Evolutionary conservation across 2,329 filamentous ascomycete genomes (phyloP), one percentile per base, ranked within the genome.

Genomic region (Xylariaceae sp.): DNA sequence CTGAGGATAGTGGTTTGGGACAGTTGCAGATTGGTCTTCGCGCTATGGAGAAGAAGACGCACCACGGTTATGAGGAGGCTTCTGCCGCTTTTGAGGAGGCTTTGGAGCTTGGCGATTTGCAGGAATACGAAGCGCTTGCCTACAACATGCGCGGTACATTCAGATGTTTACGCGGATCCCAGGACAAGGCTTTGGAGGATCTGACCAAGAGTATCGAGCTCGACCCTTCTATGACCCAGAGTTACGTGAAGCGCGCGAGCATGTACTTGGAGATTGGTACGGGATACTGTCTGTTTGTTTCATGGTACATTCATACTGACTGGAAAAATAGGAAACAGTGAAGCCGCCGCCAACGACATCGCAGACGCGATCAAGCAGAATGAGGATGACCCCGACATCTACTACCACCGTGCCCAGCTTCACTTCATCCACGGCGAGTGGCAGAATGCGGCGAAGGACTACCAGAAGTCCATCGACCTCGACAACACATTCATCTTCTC

Each of bases 401-500:
- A 92, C 83, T 99, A 99, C 80, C 94, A 99, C 81, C 92, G 94
- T 64, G 94, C 94, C 11, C 94, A 99, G 77, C 86, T 97, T 18
- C 92, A 97, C 79, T 99, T 99, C 78, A 97, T 99, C 76, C 90
- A 96, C 69, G 87, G 88, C 58, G 93, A 97, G 73, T 96, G 96
- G 68, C 86, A 88, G 58, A 90, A 95, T 67, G 94, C 94, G 3
- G 92, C 94, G 61, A 96, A 95, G 79, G 94, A 99, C 78, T 99
- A 99, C 79, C 94, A 99, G 75, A 97, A 96, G 79, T 97, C 94
- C 2, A 99, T 99, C 71, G 94, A 99, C 69, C 84, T 99, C 35
- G 94, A 99, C 80, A 84, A 86, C 68, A 87, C 90, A 67, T 99
- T 99, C 77, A 99, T 99, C 79, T 99, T 96, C 83, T 97, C 93